Evolutionary conservation across 169 alveolate genomes (phyloP).

Genomic region (Plasmodium billcollinsi): DNA sequence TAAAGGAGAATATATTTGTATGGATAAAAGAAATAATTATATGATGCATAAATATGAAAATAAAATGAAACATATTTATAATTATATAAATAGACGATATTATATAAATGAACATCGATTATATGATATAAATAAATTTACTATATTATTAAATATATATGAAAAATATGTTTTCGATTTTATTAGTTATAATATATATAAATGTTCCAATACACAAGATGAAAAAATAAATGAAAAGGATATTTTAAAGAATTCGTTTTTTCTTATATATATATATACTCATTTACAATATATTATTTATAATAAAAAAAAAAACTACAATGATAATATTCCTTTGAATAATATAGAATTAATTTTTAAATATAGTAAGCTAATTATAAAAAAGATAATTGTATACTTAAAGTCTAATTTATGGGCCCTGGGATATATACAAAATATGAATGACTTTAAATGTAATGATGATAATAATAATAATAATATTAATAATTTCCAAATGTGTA

Average conservation of each 20-base stretch:
- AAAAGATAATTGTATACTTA: slow-evolving; percentile 1
- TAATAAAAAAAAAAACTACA: background rate
- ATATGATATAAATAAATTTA: slow-evolving; percentile 28
- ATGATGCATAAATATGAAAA: slow-evolving; percentile 12
- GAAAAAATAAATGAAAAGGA: background rate
- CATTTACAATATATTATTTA: slow-evolving; percentile 14
- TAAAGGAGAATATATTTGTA: no score
- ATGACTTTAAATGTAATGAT: background rate
- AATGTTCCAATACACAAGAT: background rate
- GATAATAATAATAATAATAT: background rate
- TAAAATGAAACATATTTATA: slow-evolving; percentile 11
- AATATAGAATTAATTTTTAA: slow-evolving; percentile 13
- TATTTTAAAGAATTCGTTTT: background rate
- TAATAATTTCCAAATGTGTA: background rate
- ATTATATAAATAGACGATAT: slow-evolving; percentile 30
- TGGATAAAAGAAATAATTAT: background rate
- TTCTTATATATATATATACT: slow-evolving; percentile 17
- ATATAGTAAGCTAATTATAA: slow-evolving; percentile 10
- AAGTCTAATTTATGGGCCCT: background rate
- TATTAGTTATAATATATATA: slow-evolving; percentile 13
- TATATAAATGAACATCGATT: slow-evolving; percentile 23
- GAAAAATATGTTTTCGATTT: slow-evolving; percentile 19
- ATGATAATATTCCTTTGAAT: background rate
- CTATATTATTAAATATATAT: slow-evolving; percentile 41
- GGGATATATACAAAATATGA: background rate